Base-by-base conservation (phyloP, 2,329 filamentous ascomycete genomes). In the Apiospora marii region DNA sequence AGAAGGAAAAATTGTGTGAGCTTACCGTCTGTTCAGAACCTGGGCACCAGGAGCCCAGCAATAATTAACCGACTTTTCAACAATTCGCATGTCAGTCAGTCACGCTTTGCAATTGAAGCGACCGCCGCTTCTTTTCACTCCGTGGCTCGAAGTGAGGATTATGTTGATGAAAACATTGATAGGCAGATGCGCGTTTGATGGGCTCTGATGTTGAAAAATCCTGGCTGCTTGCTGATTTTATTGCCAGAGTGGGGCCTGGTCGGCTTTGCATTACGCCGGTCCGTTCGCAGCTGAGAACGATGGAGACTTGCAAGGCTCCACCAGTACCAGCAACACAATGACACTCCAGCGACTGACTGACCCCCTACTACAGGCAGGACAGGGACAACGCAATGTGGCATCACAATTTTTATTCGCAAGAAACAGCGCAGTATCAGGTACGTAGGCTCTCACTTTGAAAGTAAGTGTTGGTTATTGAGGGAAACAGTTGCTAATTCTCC, bases 261-360 rank as follows among this genome's bases (percentile, higher is more conserved):
- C 58, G 58, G 58, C 58, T 22, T 41, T 64, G 34, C 34, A 64
- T 64, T 64, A 64, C 30, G 58, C 58, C 58, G 58, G 58, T 41
- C 34, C 58, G 58, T 34, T 22, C 58, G 34, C 34, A 64, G 58
- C 58, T 64, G 58, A 37, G 19, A 64, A 19, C 27, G 13, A 27
- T 14, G 24, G 49, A 14, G 4, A 49, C 22, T n/a, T 49, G 24
- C 7, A 4, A 53, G 13, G 51, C 10, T 22, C 53, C 27, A 61
- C 53, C 53, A 61, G 53, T 61, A 12, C 53, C 53, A 61, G 16
- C 22, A 37, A 14, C 16, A 16, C 16, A n/a, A n/a, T n/a, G n/a
- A n/a, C n/a, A n/a, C n/a, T n/a, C n/a, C n/a, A n/a, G n/a, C n/a
- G n/a, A n/a, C n/a, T n/a, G n/a, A n/a, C n/a, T n/a, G n/a, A n/a